These are phyloP conservation scores for Naganishia albida DNA, from an alignment of 1,284 basidiomycete genomes.

Conservation along the genomic window DNA sequence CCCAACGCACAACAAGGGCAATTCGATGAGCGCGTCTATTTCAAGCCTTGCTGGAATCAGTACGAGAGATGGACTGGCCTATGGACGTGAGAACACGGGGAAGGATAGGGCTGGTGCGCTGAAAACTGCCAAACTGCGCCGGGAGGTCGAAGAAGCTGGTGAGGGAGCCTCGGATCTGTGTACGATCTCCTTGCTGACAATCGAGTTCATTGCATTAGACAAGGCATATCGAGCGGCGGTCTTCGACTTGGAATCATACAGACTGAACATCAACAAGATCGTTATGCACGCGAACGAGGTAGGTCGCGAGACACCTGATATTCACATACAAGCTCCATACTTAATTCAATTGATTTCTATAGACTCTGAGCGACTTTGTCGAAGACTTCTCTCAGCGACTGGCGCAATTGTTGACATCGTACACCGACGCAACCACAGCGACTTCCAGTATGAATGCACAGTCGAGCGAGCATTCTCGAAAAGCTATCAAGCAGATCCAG, in stretches of 20 bases:
- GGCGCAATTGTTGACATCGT: constrained; percentile 68
- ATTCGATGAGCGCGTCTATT: background rate
- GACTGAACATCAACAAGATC: constrained; percentile 77
- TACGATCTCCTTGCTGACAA: background rate
- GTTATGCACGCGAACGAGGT: constrained; percentile 78
- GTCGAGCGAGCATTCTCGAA: constrained; percentile 51
- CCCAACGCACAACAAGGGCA: constrained; percentile 2
- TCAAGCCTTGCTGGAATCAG: constrained; percentile 10
- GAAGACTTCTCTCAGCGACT: constrained; percentile 69
- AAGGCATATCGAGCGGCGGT: constrained; percentile 89
- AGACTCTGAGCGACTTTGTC: constrained; percentile 77
- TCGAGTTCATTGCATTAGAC: constrained; percentile 58
- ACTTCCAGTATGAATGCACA: constrained; percentile 61
- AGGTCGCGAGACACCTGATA: constrained; percentile 33
- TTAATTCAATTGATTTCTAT: background rate
- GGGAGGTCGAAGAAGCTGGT: constrained; percentile 91
- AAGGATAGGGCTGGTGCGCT: constrained; percentile 46
- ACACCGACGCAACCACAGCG: constrained; percentile 68
- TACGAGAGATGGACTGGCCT: constrained; percentile 14
- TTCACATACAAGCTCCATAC: background rate
- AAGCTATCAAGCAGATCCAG: constrained; percentile 57
- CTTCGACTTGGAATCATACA: constrained; percentile 89
- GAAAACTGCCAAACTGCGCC: constrained; percentile 73
- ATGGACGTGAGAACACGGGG: constrained; percentile 34
- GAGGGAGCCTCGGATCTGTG: constrained; percentile 39